phyloP scores from a whole-genome alignment of 2,329 filamentous ascomycete species.

The Stemphylium vesicarium region DNA sequence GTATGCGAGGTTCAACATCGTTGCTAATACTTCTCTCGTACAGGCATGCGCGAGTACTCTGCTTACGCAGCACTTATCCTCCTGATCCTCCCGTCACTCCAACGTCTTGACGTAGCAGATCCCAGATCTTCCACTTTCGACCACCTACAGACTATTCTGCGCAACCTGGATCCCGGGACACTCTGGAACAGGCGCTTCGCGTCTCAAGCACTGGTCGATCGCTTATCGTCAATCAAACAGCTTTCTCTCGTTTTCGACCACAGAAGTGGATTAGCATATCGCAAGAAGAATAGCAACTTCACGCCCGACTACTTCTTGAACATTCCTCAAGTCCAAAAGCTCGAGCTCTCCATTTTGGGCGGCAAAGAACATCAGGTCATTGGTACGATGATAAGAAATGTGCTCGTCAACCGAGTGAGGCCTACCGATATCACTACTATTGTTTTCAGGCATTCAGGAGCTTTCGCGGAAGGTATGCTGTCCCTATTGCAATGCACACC shows the following conservation, averaged over 20 bases:
- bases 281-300: neutral
- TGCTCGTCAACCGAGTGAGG: constrained; percentile 3
- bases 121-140: constrained; percentile 26
- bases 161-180: constrained; percentile 18
- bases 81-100: constrained; percentile 27
- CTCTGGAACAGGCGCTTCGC: constrained; percentile 11
- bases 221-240: constrained; percentile 25
- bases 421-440: constrained; percentile 29
- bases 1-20: neutral
- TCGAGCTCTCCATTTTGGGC: constrained; percentile 24
- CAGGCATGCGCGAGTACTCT: constrained; percentile 30
- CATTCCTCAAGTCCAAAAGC: constrained; percentile 16
- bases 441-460: constrained; percentile 25
- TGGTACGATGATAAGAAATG: neutral
- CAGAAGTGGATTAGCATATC: constrained; percentile 20
- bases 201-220: constrained; percentile 15
- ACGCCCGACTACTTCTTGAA: constrained; percentile 23
- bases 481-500: constrained; percentile 21
- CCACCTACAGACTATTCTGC: constrained; percentile 23
- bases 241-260: constrained; percentile 29
- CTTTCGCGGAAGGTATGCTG: constrained; percentile 7
- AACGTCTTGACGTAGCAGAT: constrained; percentile 26
- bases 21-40: neutral
- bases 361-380: neutral
- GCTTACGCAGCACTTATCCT: constrained; percentile 33